Conservation (phyloP, 192 early-diverging fungal genomes). For the Fimicolochytrium jonesii region DNA sequence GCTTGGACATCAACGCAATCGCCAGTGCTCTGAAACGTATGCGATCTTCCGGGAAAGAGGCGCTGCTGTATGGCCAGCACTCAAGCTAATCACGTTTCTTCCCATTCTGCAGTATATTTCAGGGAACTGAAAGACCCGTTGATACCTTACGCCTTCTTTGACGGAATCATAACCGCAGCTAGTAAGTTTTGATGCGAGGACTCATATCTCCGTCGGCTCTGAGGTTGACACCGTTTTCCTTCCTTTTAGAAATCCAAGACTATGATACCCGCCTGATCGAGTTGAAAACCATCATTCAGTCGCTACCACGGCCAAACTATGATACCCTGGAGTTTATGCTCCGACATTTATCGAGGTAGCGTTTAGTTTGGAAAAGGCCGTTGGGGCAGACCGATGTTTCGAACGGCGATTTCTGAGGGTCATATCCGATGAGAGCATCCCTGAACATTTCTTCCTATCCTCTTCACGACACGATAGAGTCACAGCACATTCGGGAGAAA, state of each 20-base stretch:
- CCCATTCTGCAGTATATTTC: conserved; percentile 40
- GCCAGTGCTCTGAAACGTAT: conserved; percentile 48
- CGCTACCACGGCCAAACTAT: conserved; percentile 45
- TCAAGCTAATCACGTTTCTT: conserved; percentile 5
- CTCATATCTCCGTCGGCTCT: conserved; percentile 8
- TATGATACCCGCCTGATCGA: conserved; percentile 67
- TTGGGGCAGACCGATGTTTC: too few relatives aligned
- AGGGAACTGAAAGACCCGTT: conserved; percentile 52
- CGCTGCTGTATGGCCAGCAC: neutral
- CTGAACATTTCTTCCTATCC: too few relatives aligned
- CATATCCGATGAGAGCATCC: too few relatives aligned
- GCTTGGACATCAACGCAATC: conserved; percentile 48
- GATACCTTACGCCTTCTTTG: conserved; percentile 52
- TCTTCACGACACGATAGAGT: too few relatives aligned
- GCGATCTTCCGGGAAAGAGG: neutral
- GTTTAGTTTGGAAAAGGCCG: too few relatives aligned
- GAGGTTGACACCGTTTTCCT: conserved; percentile 20
- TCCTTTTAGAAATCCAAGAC: conserved; percentile 37
- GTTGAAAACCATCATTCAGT: conserved; percentile 63
- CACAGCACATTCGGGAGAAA: conserved; percentile 35
- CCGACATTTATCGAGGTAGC: conserved; percentile 45
- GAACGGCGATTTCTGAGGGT: too few relatives aligned
- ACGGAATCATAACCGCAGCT: conserved; percentile 45
- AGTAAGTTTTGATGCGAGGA: conserved; percentile 43
- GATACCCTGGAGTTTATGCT: conserved; percentile 49